These are phyloP conservation scores for Globisporangium acanthophoron DNA, from an alignment of 352 stramenopile genomes.

Conservation along the genomic window DNA sequence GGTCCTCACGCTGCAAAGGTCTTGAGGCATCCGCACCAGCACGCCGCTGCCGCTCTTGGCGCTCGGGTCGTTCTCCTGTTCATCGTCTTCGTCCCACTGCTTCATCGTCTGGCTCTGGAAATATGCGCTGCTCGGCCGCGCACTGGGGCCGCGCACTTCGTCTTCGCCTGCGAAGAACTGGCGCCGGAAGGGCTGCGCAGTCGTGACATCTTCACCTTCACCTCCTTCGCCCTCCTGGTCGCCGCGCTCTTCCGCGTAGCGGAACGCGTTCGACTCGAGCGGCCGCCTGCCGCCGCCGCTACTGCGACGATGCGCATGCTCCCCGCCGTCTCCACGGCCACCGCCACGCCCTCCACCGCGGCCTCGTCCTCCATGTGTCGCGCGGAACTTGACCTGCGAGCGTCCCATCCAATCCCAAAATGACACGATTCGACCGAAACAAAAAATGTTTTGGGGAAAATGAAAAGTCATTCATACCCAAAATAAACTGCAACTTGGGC, in stretches of 20 bases:
- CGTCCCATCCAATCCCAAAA: constrained; percentile 37
- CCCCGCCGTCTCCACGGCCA: neutral
- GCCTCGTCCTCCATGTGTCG: constrained; percentile 32
- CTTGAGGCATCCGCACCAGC: constrained; percentile 21
- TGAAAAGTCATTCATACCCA: no score
- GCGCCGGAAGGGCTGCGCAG: constrained; percentile 12
- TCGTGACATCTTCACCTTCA: constrained; percentile 8
- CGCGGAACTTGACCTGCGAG: constrained; percentile 64
- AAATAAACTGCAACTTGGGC: no score
- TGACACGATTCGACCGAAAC: neutral
- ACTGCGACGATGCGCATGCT: neutral
- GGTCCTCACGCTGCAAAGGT: neutral
- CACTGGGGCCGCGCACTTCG: constrained; percentile 34
- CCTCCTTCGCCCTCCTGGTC: constrained; percentile 13
- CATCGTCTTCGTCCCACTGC: constrained; percentile 60
- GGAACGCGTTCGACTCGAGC: constrained; percentile 69
- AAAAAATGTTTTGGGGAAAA: no score
- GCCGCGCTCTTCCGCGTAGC: constrained; percentile 40
- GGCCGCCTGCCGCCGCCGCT: constrained; percentile 13
- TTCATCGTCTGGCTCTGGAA: constrained; percentile 61
- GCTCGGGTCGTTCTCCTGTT: constrained; percentile 15
- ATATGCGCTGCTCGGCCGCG: constrained; percentile 29
- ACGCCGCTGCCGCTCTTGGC: constrained; percentile 21
- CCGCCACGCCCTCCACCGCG: neutral
- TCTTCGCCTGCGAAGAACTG: constrained; percentile 69